These are phyloP conservation scores for Quercus berberidifolia DNA, from an alignment of 306 rosid genomes.

Conservation along the genomic window DNA sequence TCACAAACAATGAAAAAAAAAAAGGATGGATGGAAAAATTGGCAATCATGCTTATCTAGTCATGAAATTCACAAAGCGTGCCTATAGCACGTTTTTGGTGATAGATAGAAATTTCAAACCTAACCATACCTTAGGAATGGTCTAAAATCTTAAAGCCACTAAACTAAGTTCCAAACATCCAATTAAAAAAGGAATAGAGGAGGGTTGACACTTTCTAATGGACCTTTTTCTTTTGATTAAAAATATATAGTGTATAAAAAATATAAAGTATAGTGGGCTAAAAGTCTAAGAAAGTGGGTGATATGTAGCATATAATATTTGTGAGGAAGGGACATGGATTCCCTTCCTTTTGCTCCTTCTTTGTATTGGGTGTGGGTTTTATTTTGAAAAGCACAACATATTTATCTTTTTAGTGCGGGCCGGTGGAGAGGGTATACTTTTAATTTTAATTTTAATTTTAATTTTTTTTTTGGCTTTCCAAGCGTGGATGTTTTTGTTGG, in stretches of 20 bases:
- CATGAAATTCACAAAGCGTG: slow-evolving; percentile 31
- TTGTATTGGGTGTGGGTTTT: slow-evolving; percentile 29
- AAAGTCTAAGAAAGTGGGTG: slow-evolving; percentile 66
- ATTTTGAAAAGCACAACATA: slow-evolving; percentile 21
- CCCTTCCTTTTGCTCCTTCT: slow-evolving; percentile 30
- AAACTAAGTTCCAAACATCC: not conserved
- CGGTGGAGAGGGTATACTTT: slow-evolving; percentile 43
- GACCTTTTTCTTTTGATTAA: slow-evolving; percentile 11
- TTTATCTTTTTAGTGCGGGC: slow-evolving; percentile 40
- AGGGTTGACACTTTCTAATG: slow-evolving; percentile 37
- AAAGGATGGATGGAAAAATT: not conserved
- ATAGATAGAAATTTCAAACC: slow-evolving; percentile 20
- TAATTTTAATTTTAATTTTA: not conserved
- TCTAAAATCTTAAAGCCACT: slow-evolving; percentile 33
- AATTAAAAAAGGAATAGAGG: slow-evolving; percentile 6
- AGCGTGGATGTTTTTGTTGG: slow-evolving; percentile 89
- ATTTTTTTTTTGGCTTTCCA: slow-evolving; percentile 35
- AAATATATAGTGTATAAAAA: slow-evolving; percentile 19
- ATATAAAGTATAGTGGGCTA: slow-evolving; percentile 32
- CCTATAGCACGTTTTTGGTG: slow-evolving; percentile 43
- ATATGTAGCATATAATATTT: slow-evolving; percentile 28
- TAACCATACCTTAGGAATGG: slow-evolving; percentile 18
- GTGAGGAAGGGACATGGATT: slow-evolving; percentile 38
- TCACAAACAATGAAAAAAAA: not conserved
- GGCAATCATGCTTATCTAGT: not conserved